Evolutionary conservation across 2,329 filamentous ascomycete species (phyloP).

Genomic region (Thermomyces lanuginosus): DNA sequence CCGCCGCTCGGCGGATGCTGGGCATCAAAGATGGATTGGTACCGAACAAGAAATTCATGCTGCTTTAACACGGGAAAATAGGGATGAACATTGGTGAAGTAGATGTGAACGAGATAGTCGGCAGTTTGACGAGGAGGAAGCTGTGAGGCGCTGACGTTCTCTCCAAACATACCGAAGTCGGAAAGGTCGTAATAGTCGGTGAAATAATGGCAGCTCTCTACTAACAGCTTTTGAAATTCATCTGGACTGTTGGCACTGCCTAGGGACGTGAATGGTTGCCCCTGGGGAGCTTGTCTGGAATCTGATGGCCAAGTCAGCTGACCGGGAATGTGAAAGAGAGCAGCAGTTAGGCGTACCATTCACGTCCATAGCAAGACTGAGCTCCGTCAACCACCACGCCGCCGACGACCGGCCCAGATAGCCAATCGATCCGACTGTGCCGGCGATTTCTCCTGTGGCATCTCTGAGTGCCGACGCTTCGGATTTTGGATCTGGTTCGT

Average conservation of each 20-base stretch:
- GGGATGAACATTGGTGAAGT: slow-evolving; percentile 22
- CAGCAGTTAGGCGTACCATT: no score
- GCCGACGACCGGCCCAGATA: no score
- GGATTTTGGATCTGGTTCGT: no score
- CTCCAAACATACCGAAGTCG: slow-evolving; percentile 9
- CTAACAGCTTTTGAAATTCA: slow-evolving; percentile 4
- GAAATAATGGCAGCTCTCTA: slow-evolving; percentile 21
- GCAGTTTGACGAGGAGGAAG: slow-evolving; percentile 17
- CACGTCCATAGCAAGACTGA: no score
- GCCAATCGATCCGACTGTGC: no score
- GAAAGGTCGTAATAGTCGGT: slow-evolving; percentile 14
- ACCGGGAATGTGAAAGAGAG: no score
- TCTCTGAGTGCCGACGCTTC: no score
- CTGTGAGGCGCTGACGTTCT: slow-evolving; percentile 17
- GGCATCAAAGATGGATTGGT: slow-evolving; percentile 14
- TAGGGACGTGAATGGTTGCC: slow-evolving; percentile 2
- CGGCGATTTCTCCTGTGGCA: no score
- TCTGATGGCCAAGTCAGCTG: slow-evolving; percentile 1
- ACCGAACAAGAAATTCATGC: slow-evolving; percentile 16
- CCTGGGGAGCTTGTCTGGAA: background rate
- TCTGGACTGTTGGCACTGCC: slow-evolving; percentile 2
- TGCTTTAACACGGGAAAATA: slow-evolving; percentile 24
- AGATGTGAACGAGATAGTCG: slow-evolving; percentile 18
- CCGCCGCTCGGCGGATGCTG: slow-evolving; percentile 5
- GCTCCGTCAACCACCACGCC: no score